Base-by-base conservation (phyloP, 2,329 filamentous ascomycete genomes). In the Meredithiella fracta region DNA sequence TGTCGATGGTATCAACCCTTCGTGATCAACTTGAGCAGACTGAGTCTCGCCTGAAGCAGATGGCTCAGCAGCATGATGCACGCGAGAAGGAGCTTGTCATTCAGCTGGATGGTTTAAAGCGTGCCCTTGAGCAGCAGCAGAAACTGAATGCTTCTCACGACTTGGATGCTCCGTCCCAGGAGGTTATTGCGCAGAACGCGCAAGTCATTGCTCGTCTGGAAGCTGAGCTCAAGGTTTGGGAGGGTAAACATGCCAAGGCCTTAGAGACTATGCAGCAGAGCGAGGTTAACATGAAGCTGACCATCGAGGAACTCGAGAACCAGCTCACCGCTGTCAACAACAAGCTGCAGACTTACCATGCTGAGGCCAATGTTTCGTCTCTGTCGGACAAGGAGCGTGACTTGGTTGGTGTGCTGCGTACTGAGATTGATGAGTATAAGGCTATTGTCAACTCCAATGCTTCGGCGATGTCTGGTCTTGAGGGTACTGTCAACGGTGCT, bases 1-100 rank as follows among this genome's bases (percentile, higher is more conserved):
- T 96, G 66, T 90, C 87, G 0, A 82, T 96, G 61, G 83, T 97
- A 31, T 85, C 87, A 3, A 84, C 83, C 15, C 79, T 98, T 72
- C 85, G 86, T 58, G 86, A 94, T 60, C 89, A 96, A 67, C 77
- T 98, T 3, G 80, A 90, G 64, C 82, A 88, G 67, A 94, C 84
- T 62, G 90, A 97, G 68, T 83, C 78, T 62, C 82, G 91, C 65
- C 82, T 96, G 60, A 76, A 77, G 58, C 73, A 80, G 54, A 75
- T 95, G 63, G 84, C 86, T 53, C 81, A 87, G 51, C 73, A 78
- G 0, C 82, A 96, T 61, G 74, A 76, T n/a, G 69, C 73, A 14
- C 81, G 86, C 26, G 91, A 97, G 69, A 77, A 79, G 65, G 82
- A 90, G 63, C 73, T 97, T 2, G 72, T 80, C 51, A 71, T 74